Evolutionary conservation across 1,139 yeast species (phyloP).

Genomic region (Arxiozyma bovina): DNA sequence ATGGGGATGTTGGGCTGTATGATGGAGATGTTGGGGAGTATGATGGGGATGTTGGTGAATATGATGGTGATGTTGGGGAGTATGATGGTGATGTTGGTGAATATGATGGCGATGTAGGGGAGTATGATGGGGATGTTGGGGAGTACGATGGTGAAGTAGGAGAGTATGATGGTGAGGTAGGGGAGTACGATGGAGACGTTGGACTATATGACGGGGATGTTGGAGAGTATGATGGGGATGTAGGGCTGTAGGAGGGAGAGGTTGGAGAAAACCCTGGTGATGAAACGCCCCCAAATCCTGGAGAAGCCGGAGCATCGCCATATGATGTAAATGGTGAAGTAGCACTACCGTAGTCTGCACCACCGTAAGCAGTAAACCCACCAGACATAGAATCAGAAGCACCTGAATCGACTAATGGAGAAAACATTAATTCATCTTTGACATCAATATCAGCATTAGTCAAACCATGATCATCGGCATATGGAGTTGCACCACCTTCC

Average conservation of each 20-base stretch:
- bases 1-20: constrained; percentile 54
- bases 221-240: constrained; percentile 71
- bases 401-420: constrained; percentile 88
- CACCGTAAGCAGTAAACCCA: constrained; percentile 89
- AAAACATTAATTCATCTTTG: constrained; percentile 83
- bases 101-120: constrained; percentile 61
- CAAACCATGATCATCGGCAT: constrained; percentile 71
- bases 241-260: constrained; percentile 65
- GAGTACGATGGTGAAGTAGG: constrained; percentile 65
- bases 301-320: constrained; percentile 65
- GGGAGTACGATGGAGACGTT: constrained; percentile 60
- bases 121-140: constrained; percentile 61
- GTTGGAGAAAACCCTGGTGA: constrained; percentile 65
- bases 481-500: constrained; percentile 94
- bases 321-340: constrained; percentile 51
- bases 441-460: constrained; percentile 63
- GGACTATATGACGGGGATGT: constrained; percentile 68
- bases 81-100: constrained; percentile 70
- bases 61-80: constrained; percentile 63
- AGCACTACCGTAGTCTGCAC: constrained; percentile 52
- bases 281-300: constrained; percentile 63
- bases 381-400: constrained; percentile 64
- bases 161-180: constrained; percentile 62
- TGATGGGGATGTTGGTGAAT: constrained; percentile 58
- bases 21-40: constrained; percentile 57